Evolutionary conservation across 2,329 filamentous ascomycete genomes (phyloP).

Genomic region (Neoscytalidium dimidiatum): DNA sequence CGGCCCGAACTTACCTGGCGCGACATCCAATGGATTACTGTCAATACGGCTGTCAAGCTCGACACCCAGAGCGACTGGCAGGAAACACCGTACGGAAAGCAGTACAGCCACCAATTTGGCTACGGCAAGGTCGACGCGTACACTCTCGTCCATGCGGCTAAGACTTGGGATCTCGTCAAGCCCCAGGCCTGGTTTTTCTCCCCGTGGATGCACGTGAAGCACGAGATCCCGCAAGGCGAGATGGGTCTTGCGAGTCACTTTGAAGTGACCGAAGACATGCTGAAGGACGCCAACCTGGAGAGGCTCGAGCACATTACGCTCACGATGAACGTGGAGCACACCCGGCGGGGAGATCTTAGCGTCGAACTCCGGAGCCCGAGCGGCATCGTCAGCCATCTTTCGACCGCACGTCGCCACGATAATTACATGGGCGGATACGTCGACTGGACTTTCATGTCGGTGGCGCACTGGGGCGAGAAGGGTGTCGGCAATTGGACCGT

Average conservation of each 20-base stretch:
- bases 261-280: constrained; percentile 77
- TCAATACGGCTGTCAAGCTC: constrained; percentile 81
- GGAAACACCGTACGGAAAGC: constrained; percentile 74
- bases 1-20: constrained; percentile 90
- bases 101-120: constrained; percentile 92
- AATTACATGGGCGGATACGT: constrained; percentile 69
- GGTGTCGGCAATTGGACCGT: constrained; percentile 90
- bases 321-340: constrained; percentile 94
- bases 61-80: constrained; percentile 81
- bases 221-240: constrained; percentile 81
- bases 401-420: constrained; percentile 73
- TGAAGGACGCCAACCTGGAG: constrained; percentile 79
- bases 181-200: constrained; percentile 94
- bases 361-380: constrained; percentile 86
- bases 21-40: constrained; percentile 88
- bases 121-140: constrained; percentile 95
- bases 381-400: constrained; percentile 80
- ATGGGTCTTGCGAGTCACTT: constrained; percentile 78
- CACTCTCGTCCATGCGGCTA: constrained; percentile 80
- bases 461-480: constrained; percentile 92
- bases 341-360: constrained; percentile 83
- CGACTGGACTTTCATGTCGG: constrained; percentile 99
- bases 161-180: constrained; percentile 84
- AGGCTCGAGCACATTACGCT: constrained; percentile 92
- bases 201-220: constrained; percentile 89